Conservation (phyloP, 2,329 filamentous ascomycete genomes). For the Arachnopeziza araneosa region DNA sequence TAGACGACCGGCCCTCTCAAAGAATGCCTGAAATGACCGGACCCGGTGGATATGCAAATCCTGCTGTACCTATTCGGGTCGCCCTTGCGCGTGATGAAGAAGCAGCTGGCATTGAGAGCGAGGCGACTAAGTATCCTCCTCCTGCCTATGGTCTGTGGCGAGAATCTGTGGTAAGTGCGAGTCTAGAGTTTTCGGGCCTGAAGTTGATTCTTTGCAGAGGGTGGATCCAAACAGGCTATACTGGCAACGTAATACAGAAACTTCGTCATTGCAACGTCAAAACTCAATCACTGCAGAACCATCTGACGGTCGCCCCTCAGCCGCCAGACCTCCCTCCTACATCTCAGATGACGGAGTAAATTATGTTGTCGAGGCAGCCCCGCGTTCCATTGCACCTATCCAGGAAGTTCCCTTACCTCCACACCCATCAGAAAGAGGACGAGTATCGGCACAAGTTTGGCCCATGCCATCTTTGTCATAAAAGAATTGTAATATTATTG, state of each 20-base stretch:
- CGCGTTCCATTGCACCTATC: conserved; percentile 49
- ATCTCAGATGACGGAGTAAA: conserved; percentile 67
- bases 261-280: conserved; percentile 13
- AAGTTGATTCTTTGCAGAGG: conserved; percentile 41
- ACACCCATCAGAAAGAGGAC: conserved; percentile 43
- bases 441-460: not conserved
- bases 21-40: conserved; percentile 44
- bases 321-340: conserved; percentile 66
- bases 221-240: conserved; percentile 77
- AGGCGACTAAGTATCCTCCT: conserved; percentile 56
- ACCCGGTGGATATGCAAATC: conserved; percentile 62
- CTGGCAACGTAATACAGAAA: conserved; percentile 62
- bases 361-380: conserved; percentile 64
- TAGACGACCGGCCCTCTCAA: conserved; percentile 29
- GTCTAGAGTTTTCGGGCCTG: not conserved
- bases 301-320: conserved; percentile 19
- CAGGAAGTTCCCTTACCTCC: conserved; percentile 39
- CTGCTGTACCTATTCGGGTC: conserved; percentile 69
- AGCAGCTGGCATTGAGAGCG: conserved; percentile 49
- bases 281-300: conserved; percentile 3
- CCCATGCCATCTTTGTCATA: not conserved
- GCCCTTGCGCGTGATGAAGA: conserved; percentile 72
- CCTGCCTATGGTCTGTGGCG: conserved; percentile 85
- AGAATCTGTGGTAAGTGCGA: conserved; percentile 65
- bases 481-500: not conserved